Percentiles rank a stretch among this genome's conserved stretches.
Evolutionary conservation across 1,284 basidiomycete species (phyloP).

Genomic region (Gymnopus androsaceus): DNA sequence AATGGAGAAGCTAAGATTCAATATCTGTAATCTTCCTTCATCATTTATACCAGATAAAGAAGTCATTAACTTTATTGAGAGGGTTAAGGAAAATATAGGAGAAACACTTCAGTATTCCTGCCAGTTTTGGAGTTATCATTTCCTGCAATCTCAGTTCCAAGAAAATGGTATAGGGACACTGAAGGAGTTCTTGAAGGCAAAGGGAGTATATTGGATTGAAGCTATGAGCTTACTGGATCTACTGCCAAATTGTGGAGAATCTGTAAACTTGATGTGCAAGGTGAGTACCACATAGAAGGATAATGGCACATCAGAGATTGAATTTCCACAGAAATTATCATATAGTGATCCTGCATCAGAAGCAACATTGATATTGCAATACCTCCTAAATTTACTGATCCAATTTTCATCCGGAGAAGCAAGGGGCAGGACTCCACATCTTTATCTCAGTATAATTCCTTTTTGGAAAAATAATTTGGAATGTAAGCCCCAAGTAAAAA

Average conservation of each 20-base stretch:
- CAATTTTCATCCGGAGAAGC: neutral
- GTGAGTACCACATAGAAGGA: neutral
- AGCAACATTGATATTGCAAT: neutral
- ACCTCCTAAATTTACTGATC: neutral
- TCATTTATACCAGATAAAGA: conserved; percentile 2
- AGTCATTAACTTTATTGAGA: neutral
- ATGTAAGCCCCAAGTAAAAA: neutral
- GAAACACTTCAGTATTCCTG: conserved; percentile 6
- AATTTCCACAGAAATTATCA: neutral
- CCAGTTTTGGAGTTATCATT: conserved; percentile 2
- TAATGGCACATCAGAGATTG: neutral
- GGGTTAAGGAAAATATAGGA: neutral
- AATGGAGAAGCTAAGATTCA: conserved; percentile 6
- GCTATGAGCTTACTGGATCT: neutral
- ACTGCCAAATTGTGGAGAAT: neutral
- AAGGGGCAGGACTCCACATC: neutral
- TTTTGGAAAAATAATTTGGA: neutral
- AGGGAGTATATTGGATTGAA: conserved; percentile 13
- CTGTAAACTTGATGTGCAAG: neutral
- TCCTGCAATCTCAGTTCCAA: neutral
- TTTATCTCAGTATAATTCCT: conserved; percentile 6
- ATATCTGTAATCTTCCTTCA: conserved; percentile 5
- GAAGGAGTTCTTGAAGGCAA: neutral
- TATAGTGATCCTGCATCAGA: neutral
- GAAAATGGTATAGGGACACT: neutral